Base-by-base conservation (phyloP, 495 filamentous ascomycete genomes). In the Penicillium arizonense region DNA sequence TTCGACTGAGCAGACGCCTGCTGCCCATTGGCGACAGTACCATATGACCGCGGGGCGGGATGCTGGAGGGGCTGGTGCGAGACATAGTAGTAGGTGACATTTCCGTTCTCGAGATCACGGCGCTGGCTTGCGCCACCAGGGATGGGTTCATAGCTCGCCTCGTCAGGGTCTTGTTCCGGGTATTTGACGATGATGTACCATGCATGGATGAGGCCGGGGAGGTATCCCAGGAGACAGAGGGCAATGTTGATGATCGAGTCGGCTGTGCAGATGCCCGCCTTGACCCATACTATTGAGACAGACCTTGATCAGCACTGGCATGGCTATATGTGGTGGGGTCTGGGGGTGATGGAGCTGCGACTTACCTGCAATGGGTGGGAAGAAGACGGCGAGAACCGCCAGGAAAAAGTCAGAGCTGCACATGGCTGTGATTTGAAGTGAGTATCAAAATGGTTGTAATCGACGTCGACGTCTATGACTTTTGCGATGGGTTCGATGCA, bases 121-220 rank as follows among this genome's bases (percentile, higher is more conserved):
- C 67, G 59, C 62, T 64, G 65, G 63, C 74, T 72, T 74, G 79
- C 62, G 73, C 70, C 84, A 32, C 75, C 73, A 11, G 79, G 74
- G 43, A 86, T 67, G 32, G 74, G 65, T 42, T 85, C 77, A 70
- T 94, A 90, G 53, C 80, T 77, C 55, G 80, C 83, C 24, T 81
- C 69, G 49, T 76, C 73, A 12, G 69, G 67, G 44, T 77, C 69
- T 5, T 75, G 73, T 28, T 97, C 92, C 23, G 95, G 95, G 69
- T 87, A 90, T 65, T 87, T 87, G 65, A 87, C 75, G 77, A 98
- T 96, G 72, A 98, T 96, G 83, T 97, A 98, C 92, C 92, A 97
- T 64, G 94, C 82, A 72, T 98, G 94, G 6, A 98, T 71, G 21
- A 97, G 84, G 47, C 94, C 94, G 18, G 94, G 94, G 56, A 98